Evolutionary conservation across 2,329 filamentous ascomycete genomes (phyloP).

Genomic region (Xylariaceae sp.): DNA sequence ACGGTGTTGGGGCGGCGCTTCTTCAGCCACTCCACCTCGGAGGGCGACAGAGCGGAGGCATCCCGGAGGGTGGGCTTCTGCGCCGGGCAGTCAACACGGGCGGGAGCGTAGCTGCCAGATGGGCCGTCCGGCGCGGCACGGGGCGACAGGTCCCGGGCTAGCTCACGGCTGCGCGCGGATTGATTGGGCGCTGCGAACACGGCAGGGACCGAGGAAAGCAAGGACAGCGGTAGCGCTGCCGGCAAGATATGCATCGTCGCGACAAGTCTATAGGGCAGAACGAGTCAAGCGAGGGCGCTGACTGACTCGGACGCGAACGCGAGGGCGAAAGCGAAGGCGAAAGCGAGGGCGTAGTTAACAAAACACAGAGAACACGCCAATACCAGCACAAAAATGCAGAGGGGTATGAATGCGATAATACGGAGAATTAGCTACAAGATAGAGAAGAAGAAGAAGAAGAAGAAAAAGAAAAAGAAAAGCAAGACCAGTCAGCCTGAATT

Average conservation of each 20-base stretch:
- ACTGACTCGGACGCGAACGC: background rate
- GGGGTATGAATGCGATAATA: too few relatives aligned
- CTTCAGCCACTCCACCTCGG: constrained; percentile 71
- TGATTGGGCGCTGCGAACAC: constrained; percentile 24
- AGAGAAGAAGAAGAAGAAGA: too few relatives aligned
- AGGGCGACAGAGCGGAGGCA: constrained; percentile 58
- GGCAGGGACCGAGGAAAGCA: constrained; percentile 25
- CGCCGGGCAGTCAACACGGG: constrained; percentile 62
- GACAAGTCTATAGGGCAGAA: background rate
- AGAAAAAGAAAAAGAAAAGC: too few relatives aligned
- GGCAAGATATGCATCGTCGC: constrained; percentile 23
- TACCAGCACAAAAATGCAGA: too few relatives aligned
- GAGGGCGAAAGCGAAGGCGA: background rate
- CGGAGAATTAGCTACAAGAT: too few relatives aligned
- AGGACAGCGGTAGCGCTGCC: constrained; percentile 22
- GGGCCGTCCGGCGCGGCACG: constrained; percentile 39
- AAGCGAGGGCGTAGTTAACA: too few relatives aligned
- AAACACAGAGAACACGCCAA: too few relatives aligned
- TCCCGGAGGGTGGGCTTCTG: constrained; percentile 64
- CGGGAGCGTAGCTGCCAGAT: constrained; percentile 66
- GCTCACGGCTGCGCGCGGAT: constrained; percentile 6
- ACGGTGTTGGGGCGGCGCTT: constrained; percentile 69
- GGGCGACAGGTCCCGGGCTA: constrained; percentile 14
- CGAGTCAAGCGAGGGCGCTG: background rate
- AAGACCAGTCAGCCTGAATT: too few relatives aligned